A percentile compares a stretch with the other conserved stretches of the same genome.
Evolutionary conservation across 164 flowering plant genomes (phyloP).

Genomic region (Litsea cubeba): DNA sequence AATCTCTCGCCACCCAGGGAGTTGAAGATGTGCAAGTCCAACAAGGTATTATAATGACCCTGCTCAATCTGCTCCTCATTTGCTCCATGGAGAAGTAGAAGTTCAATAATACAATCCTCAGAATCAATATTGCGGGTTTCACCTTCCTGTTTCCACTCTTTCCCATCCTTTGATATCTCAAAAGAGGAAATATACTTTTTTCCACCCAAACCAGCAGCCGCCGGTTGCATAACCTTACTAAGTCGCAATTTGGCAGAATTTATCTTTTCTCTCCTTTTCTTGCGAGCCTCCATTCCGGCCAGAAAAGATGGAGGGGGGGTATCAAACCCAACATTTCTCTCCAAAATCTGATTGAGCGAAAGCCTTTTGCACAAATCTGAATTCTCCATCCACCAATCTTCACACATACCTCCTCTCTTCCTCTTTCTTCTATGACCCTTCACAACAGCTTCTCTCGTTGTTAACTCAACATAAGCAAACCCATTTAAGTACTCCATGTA

Average conservation of each 20-base stretch:
- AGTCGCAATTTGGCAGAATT: conserved; percentile 66
- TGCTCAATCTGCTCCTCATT: conserved; percentile 77
- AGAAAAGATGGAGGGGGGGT: conserved; percentile 72
- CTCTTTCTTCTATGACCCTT: conserved; percentile 17
- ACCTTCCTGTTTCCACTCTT: conserved; percentile 16
- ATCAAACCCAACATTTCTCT: conserved; percentile 63
- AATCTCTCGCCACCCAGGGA: conserved; percentile 2
- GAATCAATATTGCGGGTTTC: conserved; percentile 41
- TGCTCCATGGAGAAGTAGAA: conserved; percentile 73
- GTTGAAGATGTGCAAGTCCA: conserved; percentile 62
- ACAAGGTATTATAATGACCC: conserved; percentile 64
- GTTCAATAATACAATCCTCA: conserved; percentile 83
- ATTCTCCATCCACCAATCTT: conserved; percentile 61
- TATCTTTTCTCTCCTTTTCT: conserved; percentile 63
- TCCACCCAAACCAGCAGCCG: conserved; percentile 10
- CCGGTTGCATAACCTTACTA: conserved; percentile 41
- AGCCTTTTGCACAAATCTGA: conserved; percentile 59
- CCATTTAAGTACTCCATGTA: conserved; percentile 35
- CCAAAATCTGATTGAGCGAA: conserved; percentile 39
- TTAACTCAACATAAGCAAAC: conserved; percentile 11
- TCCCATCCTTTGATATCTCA: conserved; percentile 16
- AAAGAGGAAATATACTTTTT: not conserved
- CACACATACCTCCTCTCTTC: conserved; percentile 17
- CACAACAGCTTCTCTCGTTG: conserved; percentile 12
- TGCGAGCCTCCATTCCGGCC: conserved; percentile 30